A percentile compares a stretch with the other conserved stretches of the same genome.
phyloP scores from a whole-genome alignment of 106 monocot genomes.

The Alisma plantagoaquatica region DNA sequence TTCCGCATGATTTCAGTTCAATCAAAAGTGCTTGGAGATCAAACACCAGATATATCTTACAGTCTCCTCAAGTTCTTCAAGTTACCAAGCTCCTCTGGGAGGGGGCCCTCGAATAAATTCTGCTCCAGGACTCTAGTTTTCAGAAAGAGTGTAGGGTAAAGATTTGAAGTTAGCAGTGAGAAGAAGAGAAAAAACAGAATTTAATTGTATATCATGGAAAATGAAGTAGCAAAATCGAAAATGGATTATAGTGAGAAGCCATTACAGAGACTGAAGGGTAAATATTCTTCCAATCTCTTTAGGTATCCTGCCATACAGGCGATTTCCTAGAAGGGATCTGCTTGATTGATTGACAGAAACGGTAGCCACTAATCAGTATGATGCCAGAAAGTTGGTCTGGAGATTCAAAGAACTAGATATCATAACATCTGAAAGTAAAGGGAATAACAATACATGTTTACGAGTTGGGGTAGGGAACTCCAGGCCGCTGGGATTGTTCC shows the following conservation, averaged over 20 bases:
- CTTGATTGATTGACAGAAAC: neutral
- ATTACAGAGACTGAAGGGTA: constrained; percentile 3
- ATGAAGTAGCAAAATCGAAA: neutral
- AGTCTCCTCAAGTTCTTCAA: constrained; percentile 6
- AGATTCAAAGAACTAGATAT: neutral
- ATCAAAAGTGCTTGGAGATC: neutral
- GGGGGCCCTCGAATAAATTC: constrained; percentile 9
- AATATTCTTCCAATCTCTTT: constrained; percentile 14
- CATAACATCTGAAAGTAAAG: neutral
- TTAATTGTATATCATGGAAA: neutral
- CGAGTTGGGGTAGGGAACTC: constrained; percentile 6
- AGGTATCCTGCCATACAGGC: constrained; percentile 10
- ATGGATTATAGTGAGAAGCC: neutral
- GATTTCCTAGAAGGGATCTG: constrained; percentile 13
- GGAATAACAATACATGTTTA: neutral
- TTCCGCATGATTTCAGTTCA: neutral
- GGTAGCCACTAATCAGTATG: neutral
- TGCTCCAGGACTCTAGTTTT: constrained; percentile 12
- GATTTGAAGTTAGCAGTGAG: neutral
- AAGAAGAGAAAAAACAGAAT: neutral
- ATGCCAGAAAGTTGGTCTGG: neutral
- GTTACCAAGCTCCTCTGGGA: constrained; percentile 10
- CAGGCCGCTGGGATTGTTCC: constrained; percentile 9
- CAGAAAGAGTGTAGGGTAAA: constrained; percentile 1
- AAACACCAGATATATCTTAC: neutral